phyloP scores from a whole-genome alignment of 2,329 filamentous ascomycete species.

The Trichophyton simii region DNA sequence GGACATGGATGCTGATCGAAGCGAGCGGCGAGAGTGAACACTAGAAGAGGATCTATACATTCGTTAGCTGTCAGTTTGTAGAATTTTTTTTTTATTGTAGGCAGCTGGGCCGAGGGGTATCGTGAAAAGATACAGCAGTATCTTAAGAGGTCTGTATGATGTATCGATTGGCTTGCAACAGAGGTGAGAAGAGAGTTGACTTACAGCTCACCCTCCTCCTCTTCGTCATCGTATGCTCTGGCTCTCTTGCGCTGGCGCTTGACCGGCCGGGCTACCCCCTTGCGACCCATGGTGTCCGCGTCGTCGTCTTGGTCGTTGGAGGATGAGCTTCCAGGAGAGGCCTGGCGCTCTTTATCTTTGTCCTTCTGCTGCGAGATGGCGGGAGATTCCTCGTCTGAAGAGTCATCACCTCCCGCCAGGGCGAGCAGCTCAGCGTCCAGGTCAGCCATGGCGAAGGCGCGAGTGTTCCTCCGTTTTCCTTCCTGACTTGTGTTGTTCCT shows the following conservation, averaged over 20 bases:
- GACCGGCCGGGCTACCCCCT: constrained; percentile 30
- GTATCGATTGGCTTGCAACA: neutral
- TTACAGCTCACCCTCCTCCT: constrained; percentile 68
- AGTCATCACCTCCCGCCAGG: constrained; percentile 62
- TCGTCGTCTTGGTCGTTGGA: constrained; percentile 34
- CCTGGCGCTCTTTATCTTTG: constrained; percentile 16
- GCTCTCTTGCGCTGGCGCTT: constrained; percentile 31
- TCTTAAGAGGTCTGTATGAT: neutral
- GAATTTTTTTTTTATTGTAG: neutral
- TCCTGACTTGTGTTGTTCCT: no score
- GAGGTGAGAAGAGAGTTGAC: constrained; percentile 26
- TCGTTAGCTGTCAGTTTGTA: neutral
- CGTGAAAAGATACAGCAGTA: neutral
- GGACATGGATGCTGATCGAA: constrained; percentile 77
- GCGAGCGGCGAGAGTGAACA: constrained; percentile 50
- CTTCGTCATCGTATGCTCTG: constrained; percentile 49
- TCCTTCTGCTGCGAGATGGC: constrained; percentile 43
- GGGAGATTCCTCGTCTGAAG: constrained; percentile 42
- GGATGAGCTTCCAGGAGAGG: constrained; percentile 37
- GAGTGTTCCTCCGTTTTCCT: neutral
- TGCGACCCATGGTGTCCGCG: constrained; percentile 38
- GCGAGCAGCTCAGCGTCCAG: constrained; percentile 89
- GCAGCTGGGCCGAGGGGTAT: neutral
- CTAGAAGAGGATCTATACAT: constrained; percentile 45
- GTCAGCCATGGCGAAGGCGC: constrained; percentile 54